These are phyloP conservation scores for Scytalidium lignicola DNA, from an alignment of 2,329 filamentous ascomycete species.

Conservation along the genomic window DNA sequence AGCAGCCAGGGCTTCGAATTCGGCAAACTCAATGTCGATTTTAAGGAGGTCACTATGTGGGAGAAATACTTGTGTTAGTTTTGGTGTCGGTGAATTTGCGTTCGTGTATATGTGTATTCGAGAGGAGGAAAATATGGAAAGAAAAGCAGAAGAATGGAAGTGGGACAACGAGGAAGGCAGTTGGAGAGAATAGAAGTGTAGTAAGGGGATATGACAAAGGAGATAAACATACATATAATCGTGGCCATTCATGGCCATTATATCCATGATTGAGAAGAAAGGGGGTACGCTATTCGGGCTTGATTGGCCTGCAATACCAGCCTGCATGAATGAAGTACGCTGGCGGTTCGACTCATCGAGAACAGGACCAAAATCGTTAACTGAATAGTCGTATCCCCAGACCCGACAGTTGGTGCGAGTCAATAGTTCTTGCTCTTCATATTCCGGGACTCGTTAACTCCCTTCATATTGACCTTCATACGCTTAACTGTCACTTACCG, in stretches of 20 bases:
- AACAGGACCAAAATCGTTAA: conserved; percentile 28
- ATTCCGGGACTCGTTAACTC: not conserved
- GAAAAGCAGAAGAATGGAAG: not conserved
- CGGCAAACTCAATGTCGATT: conserved; percentile 34
- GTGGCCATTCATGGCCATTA: conserved; percentile 34
- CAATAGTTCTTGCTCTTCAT: conserved; percentile 30
- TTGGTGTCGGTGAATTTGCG: too few species aligned
- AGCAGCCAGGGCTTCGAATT: conserved; percentile 29
- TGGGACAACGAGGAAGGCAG: conserved; percentile 4
- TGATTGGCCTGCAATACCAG: conserved; percentile 26
- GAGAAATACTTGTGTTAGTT: too few species aligned
- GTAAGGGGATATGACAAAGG: not conserved
- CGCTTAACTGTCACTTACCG: conserved; percentile 13
- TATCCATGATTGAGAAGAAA: conserved; percentile 30
- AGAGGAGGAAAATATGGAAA: too few species aligned
- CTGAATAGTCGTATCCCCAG: conserved; percentile 35
- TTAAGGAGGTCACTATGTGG: conserved; percentile 33
- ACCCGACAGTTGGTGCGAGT: conserved; percentile 32
- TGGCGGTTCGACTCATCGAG: conserved; percentile 18
- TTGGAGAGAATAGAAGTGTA: not conserved
- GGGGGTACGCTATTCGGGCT: conserved; percentile 22
- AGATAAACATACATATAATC: conserved; percentile 24
- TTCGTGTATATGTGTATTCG: too few species aligned
- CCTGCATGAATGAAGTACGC: conserved; percentile 29
- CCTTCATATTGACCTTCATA: not conserved